Evolutionary conservation across 2,329 filamentous ascomycete genomes (phyloP).

Genomic region (Stagonosporopsis rhizophila): DNA sequence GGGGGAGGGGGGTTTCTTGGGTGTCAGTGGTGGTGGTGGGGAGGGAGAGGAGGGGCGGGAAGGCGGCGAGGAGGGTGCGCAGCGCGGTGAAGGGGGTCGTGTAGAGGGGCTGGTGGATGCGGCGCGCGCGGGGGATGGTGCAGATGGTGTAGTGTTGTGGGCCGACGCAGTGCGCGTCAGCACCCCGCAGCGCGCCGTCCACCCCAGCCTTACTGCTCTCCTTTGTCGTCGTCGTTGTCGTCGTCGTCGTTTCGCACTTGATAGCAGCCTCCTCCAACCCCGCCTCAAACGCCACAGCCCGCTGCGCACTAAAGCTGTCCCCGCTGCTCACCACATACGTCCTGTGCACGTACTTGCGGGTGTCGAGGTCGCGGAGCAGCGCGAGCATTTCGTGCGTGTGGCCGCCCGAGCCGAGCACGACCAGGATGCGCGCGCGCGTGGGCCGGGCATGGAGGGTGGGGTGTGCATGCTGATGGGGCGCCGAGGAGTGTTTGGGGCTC

Average conservation of each 20-base stretch:
- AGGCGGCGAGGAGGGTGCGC: conserved; percentile 68
- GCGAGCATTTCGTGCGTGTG: conserved; percentile 95
- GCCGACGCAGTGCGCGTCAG: conserved; percentile 15
- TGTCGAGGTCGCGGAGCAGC: conserved; percentile 70
- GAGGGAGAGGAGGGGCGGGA: conserved; percentile 59
- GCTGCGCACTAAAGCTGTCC: conserved; percentile 73
- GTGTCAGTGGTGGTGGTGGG: neutral
- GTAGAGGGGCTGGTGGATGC: conserved; percentile 79
- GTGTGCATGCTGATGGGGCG: conserved; percentile 5
- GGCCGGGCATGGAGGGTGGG: conserved; percentile 23
- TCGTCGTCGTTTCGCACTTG: no score
- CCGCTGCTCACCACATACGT: conserved; percentile 83
- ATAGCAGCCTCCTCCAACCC: conserved; percentile 31
- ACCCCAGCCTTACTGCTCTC: no score
- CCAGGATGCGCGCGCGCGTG: conserved; percentile 67
- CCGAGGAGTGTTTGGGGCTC: no score
- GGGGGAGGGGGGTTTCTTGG: conserved; percentile 12
- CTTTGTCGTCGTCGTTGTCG: no score
- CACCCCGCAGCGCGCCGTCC: conserved; percentile 23
- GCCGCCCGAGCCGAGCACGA: conserved; percentile 90
- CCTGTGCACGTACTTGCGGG: conserved; percentile 63
- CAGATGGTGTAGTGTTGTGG: conserved; percentile 66
- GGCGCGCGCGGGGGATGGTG: conserved; percentile 76
- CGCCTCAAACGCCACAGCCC: conserved; percentile 70
- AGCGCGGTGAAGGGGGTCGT: conserved; percentile 75